Evolutionary conservation across 2,329 filamentous ascomycete genomes (phyloP).

Genomic region (Fusarium verticillioides): DNA sequence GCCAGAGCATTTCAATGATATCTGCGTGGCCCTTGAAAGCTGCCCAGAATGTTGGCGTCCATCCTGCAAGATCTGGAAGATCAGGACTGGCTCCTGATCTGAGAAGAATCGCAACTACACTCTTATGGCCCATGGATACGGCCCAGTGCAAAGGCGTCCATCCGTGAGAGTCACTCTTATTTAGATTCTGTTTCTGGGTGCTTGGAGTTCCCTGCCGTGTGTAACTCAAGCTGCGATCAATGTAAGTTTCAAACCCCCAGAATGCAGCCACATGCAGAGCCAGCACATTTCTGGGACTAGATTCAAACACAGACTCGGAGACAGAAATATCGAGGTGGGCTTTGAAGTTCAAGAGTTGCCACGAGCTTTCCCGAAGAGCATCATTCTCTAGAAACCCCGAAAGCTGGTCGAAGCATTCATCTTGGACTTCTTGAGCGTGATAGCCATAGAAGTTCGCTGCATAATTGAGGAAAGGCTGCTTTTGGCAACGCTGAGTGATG

Average conservation of each 20-base stretch:
- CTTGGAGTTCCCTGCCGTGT: background rate
- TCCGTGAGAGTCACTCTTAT: background rate
- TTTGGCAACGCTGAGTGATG: background rate
- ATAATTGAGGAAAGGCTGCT: background rate
- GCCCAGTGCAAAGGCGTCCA: background rate
- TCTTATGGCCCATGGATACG: background rate
- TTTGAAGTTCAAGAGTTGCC: background rate
- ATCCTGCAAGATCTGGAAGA: background rate
- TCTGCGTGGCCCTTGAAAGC: background rate
- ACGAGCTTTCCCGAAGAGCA: background rate
- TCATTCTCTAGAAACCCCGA: background rate
- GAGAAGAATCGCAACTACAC: background rate
- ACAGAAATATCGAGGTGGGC: background rate
- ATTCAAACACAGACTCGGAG: background rate
- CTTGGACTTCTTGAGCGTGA: background rate
- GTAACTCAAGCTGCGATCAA: background rate
- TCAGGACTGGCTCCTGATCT: background rate
- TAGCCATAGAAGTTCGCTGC: background rate
- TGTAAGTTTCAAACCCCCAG: background rate
- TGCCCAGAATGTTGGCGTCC: background rate
- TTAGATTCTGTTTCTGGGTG: background rate
- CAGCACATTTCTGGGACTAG: background rate
- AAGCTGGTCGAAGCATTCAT: background rate
- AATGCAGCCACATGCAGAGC: background rate
- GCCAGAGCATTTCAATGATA: background rate